Conservation (phyloP, 2,329 filamentous ascomycete species). For the Trichophyton simii region DNA sequence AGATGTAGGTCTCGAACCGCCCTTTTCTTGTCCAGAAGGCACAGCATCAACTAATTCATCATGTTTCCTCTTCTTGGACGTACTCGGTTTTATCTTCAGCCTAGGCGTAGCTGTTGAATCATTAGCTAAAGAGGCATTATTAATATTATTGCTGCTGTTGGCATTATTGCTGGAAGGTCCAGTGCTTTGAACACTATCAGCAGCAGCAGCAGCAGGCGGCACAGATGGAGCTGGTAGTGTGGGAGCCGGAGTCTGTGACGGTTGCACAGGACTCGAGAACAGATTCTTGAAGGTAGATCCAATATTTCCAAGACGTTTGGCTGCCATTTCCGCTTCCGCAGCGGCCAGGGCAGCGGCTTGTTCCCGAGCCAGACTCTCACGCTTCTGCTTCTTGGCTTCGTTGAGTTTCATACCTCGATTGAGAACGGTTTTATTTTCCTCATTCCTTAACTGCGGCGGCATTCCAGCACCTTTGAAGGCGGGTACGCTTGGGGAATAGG, state of each 20-base stretch:
- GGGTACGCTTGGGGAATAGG: constrained; percentile 26
- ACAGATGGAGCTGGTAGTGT: constrained; percentile 1
- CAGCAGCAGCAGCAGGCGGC: constrained; percentile 14
- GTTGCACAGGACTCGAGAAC: constrained; percentile 18
- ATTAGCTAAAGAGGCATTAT: constrained; percentile 14
- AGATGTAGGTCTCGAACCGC: constrained; percentile 10
- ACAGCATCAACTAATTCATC: constrained; percentile 34
- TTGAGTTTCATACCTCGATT: constrained; percentile 50
- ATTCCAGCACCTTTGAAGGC: constrained; percentile 27
- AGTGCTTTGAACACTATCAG: constrained; percentile 12
- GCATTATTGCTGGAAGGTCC: constrained; percentile 13
- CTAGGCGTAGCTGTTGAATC: constrained; percentile 18
- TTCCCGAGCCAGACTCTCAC: constrained; percentile 38
- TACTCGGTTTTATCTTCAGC: constrained; percentile 16
- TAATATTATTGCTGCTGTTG: constrained; percentile 2
- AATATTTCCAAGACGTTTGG: constrained; percentile 27
- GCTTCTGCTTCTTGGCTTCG: constrained; percentile 50
- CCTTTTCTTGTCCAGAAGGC: constrained; percentile 12
- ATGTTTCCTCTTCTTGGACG: constrained; percentile 42
- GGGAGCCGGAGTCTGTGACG: background rate
- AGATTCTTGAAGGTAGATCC: constrained; percentile 28
- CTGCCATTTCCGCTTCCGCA: constrained; percentile 27
- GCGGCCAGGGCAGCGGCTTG: constrained; percentile 36
- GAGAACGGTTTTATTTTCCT: constrained; percentile 41
- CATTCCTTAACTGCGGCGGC: constrained; percentile 19